These are phyloP conservation scores for sunflower (Helianthus annuus) DNA, from an alignment of 129 eudicot genomes.

Conservation along the genomic window DNA sequence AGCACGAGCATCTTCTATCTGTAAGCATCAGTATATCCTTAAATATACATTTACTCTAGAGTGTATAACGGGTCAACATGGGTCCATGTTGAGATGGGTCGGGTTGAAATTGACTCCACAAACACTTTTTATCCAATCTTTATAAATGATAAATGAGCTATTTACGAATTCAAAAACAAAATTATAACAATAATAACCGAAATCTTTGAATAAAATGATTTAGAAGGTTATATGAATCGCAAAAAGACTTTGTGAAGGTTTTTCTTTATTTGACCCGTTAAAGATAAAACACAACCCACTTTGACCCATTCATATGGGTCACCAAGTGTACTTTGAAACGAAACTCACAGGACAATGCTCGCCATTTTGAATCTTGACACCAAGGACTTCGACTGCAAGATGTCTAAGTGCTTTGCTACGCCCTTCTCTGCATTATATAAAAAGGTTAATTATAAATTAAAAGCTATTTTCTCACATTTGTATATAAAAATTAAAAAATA, in stretches of 20 bases:
- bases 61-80: background rate
- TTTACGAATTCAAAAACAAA: background rate
- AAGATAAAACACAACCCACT: background rate
- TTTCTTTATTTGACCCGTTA: background rate
- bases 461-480: background rate
- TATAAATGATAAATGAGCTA: background rate
- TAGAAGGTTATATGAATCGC: background rate
- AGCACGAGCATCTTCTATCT: conserved; percentile 99
- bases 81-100: background rate
- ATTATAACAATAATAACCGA: no score
- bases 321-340: background rate
- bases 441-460: background rate
- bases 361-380: conserved; percentile 85
- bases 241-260: background rate
- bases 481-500: background rate
- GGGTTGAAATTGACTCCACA: background rate
- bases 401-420: conserved; percentile 81
- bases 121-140: background rate
- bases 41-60: background rate
- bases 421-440: conserved; percentile 64
- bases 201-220: background rate
- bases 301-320: background rate
- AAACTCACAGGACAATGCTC: conserved; percentile 98
- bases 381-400: conserved; percentile 79
- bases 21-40: conserved; percentile 28